A percentile compares a stretch with the other conserved stretches of the same genome.
These are phyloP conservation scores for Aspergillus pseudoterreus DNA, from an alignment of 2,329 filamentous ascomycete genomes.

Conservation along the genomic window DNA sequence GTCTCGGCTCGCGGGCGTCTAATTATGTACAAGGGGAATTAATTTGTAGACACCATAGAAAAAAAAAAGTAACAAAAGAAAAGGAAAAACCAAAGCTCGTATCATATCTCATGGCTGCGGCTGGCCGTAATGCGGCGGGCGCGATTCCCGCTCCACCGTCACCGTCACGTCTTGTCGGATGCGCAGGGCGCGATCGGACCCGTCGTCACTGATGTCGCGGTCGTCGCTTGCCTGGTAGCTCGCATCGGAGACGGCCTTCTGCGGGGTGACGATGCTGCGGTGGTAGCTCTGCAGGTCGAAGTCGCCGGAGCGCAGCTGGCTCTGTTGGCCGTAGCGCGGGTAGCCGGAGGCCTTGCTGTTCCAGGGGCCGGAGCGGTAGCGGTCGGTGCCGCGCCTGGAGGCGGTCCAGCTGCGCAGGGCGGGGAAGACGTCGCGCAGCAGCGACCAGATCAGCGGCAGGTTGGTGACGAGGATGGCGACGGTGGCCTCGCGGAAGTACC, in stretches of 20 bases:
- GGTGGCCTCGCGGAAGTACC: constrained; percentile 47
- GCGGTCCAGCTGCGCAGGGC: constrained; percentile 39
- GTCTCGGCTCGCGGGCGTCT: background rate
- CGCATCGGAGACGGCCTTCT: constrained; percentile 26
- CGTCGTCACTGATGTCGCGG: constrained; percentile 32
- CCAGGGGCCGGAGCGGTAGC: constrained; percentile 31
- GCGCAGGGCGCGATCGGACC: constrained; percentile 33
- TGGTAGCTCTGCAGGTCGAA: constrained; percentile 30
- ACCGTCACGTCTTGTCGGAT: constrained; percentile 41
- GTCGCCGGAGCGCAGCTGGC: constrained; percentile 25
- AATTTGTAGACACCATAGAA: background rate
- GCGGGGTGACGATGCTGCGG: constrained; percentile 22
- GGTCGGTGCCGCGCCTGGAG: constrained; percentile 30
- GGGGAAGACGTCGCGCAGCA: constrained; percentile 48
- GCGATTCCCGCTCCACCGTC: constrained; percentile 18
- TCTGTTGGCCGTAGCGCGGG: constrained; percentile 26
- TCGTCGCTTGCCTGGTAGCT: constrained; percentile 26
- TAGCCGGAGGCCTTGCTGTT: constrained; percentile 26
- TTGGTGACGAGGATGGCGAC: constrained; percentile 49
- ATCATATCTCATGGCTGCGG: constrained; percentile 7
- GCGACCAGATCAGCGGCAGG: constrained; percentile 50
- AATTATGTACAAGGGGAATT: constrained; percentile 1
- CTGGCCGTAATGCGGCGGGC: constrained; percentile 8
- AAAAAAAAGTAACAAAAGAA: background rate
- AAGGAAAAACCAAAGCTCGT: background rate